Base-by-base conservation (phyloP, 352 stramenopile species). In the Phytophthora podocarpi region DNA sequence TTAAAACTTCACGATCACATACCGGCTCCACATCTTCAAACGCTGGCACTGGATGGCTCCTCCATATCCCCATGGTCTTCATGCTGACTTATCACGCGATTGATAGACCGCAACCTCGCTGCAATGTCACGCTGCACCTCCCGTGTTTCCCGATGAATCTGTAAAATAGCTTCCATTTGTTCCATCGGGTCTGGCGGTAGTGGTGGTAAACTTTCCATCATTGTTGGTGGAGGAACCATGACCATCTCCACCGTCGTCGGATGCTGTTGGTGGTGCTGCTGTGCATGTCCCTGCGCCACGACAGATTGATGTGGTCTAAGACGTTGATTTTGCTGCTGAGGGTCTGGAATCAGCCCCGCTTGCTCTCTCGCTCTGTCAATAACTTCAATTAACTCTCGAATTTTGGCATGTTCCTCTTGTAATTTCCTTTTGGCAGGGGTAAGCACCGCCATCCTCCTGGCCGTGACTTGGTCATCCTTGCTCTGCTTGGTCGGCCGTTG, bases 1-100 rank as follows among this genome's bases (percentile, higher is more conserved):
- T 58, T 60, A 74, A 64, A 47, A 24, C 9, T 39, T 57, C 23
- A 21, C 12, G 2, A 56, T 7, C 26, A 16, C 18, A 37, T 39
- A 31, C 9, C 47, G 10, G 31, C 35, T 34, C 21, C 5, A 39
- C 24, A 4, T 11, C 16, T 51, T 85, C 62, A 91, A 5, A 89
- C 82, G 31, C 82, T 91, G 15, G 74, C 82, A 60, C 82, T 91
- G 3, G 80, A 78, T 32, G 80, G 80, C 32, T 89, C 80, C 27
- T 76, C 68, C 42, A 70, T 58, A 27, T 59, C 67, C 48, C 48
- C 64, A 67, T 80, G 39, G 24, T 50, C 46, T 57, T 85, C 78
- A 46, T 85, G 70, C 13, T 79, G 62, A 16, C 50, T 64, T 9
- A 77, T 63, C 7, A 75, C 64, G 1, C 70, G 42, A 26, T 64